phyloP scores from a whole-genome alignment of 306 rosid species.

The Fragaria iinumae region DNA sequence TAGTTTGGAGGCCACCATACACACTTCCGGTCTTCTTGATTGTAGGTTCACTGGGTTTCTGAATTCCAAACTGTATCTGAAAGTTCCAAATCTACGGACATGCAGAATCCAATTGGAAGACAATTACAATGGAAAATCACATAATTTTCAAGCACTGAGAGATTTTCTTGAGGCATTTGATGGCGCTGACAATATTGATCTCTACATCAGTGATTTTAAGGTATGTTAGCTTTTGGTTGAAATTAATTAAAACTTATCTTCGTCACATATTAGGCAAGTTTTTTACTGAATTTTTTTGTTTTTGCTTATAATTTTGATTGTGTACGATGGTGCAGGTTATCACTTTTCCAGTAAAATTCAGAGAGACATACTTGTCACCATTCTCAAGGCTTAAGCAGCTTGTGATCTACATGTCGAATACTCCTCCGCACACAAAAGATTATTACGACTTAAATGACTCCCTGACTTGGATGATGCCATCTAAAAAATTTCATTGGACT shows the following conservation, averaged over 20 bases:
- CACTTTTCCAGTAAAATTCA: not conserved
- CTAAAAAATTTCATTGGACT: too few species aligned
- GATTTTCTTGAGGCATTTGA: not conserved
- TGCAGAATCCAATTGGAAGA: not conserved
- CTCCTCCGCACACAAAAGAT: not conserved
- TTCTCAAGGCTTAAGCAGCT: not conserved
- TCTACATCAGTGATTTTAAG: not conserved
- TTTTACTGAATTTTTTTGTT: too few species aligned
- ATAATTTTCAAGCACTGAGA: not conserved
- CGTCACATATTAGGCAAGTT: too few species aligned
- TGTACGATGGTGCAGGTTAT: not conserved
- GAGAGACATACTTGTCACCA: not conserved
- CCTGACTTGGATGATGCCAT: not conserved
- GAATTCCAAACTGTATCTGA: not conserved
- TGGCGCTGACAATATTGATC: not conserved
- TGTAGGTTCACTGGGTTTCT: not conserved
- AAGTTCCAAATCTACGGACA: not conserved
- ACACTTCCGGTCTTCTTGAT: not conserved
- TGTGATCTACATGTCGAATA: not conserved
- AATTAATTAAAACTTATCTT: too few species aligned
- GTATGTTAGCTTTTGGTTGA: too few species aligned
- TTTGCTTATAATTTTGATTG: too few species aligned
- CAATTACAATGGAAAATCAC: not conserved
- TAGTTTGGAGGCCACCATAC: not conserved
- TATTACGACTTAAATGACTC: not conserved